phyloP scores from a whole-genome alignment of 257 asterid genomes.

The Solanum ahanhuiri region DNA sequence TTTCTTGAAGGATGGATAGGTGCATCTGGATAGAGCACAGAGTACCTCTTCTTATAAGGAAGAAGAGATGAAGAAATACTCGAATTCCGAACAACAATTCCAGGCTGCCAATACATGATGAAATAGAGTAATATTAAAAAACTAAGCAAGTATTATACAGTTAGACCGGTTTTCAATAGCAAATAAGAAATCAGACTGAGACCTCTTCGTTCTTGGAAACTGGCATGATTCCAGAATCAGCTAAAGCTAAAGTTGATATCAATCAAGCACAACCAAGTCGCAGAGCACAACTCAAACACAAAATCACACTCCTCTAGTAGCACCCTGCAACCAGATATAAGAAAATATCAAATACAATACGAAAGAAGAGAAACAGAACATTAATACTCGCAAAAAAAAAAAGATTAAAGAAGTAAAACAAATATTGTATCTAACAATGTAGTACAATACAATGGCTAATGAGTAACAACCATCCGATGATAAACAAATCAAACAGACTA shows the following conservation, averaged over 20 bases:
- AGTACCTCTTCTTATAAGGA: too few species aligned
- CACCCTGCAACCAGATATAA: not conserved
- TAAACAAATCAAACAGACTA: too few species aligned
- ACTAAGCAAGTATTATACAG: not conserved
- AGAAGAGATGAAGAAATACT: too few species aligned
- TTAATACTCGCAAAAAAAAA: too few species aligned
- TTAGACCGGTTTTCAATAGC: not conserved
- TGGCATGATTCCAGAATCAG: not conserved
- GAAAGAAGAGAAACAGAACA: not conserved
- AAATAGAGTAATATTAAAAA: not conserved
- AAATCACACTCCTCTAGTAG: not conserved
- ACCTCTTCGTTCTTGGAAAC: constrained; percentile 1
- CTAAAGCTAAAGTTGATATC: not conserved
- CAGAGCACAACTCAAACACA: constrained; percentile 1
- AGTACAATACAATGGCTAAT: too few species aligned
- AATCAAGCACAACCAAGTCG: not conserved
- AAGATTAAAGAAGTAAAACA: too few species aligned
- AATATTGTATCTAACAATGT: too few species aligned
- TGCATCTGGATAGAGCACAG: too few species aligned
- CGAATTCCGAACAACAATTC: constrained; percentile 28
- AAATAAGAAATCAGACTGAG: not conserved
- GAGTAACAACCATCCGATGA: too few species aligned
- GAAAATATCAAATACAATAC: not conserved
- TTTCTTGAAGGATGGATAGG: too few species aligned
- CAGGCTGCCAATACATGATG: constrained; percentile 25